Conservation (phyloP, 139 green algal genomes). For the Chlorella sp. region DNA sequence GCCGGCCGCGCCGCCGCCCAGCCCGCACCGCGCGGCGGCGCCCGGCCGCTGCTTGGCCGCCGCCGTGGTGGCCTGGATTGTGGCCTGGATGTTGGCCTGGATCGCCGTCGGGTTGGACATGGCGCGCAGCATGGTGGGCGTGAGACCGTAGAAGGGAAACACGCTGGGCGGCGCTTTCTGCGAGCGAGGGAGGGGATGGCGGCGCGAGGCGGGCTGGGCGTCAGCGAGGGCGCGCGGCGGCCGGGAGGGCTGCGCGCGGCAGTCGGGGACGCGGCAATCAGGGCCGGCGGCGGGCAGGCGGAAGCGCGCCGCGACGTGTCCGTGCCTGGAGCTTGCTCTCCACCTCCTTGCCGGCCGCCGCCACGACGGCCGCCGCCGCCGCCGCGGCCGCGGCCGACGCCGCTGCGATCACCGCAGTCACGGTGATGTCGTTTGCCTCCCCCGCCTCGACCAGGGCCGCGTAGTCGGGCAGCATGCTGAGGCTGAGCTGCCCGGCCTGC, state of each 20-base stretch:
- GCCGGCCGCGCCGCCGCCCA: too few relatives aligned
- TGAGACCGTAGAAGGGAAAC: slow-evolving; percentile 80
- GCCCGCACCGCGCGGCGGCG: too few relatives aligned
- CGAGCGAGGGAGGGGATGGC: background rate
- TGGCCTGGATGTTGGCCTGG: slow-evolving; percentile 37
- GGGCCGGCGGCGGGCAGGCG: too few relatives aligned
- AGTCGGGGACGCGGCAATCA: too few relatives aligned
- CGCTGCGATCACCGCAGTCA: slow-evolving; percentile 68
- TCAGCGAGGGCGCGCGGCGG: too few relatives aligned
- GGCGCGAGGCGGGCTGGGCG: background rate
- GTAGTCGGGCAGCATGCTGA: slow-evolving; percentile 26
- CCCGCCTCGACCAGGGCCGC: slow-evolving; percentile 10
- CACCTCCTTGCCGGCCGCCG: slow-evolving; percentile 65
- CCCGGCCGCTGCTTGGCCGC: too few relatives aligned
- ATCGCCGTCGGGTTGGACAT: slow-evolving; percentile 42
- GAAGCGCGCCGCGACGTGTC: too few relatives aligned
- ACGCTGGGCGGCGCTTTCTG: slow-evolving; percentile 62
- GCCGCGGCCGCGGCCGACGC: slow-evolving; percentile 68
- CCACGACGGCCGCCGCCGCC: slow-evolving; percentile 72
- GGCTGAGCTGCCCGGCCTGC: slow-evolving; percentile 11
- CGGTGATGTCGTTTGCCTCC: slow-evolving; percentile 54
- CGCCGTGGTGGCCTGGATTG: slow-evolving; percentile 25
- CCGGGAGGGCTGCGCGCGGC: too few relatives aligned
- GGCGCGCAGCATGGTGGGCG: slow-evolving; percentile 59
- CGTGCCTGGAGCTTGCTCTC: slow-evolving; percentile 69